These are phyloP conservation scores for Penstemon barbatus DNA, from an alignment of 257 asterid genomes.

Conservation along the genomic window DNA sequence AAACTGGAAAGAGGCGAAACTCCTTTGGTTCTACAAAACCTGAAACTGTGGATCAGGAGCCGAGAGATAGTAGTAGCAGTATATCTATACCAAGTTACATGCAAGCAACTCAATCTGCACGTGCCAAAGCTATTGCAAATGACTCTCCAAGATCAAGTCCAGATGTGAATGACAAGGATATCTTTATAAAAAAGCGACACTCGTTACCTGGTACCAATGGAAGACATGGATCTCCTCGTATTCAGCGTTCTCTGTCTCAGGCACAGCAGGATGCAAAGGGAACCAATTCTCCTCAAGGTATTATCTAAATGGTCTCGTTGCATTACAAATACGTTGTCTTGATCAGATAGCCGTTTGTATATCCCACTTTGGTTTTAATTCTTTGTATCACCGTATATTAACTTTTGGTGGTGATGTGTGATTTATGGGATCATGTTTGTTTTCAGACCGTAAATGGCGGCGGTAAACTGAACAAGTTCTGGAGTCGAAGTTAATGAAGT, in stretches of 20 bases:
- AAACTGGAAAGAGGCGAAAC: slow-evolving; percentile 59
- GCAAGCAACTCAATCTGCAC: slow-evolving; percentile 99
- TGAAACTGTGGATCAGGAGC: slow-evolving; percentile 54
- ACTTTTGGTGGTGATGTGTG: background rate
- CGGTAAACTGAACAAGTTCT: slow-evolving; percentile 33
- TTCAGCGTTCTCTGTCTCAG: slow-evolving; percentile 43
- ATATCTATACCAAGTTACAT: slow-evolving; percentile 85
- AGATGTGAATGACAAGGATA: slow-evolving; percentile 46
- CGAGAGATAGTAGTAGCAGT: slow-evolving; percentile 74
- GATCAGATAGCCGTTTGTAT: too few relatives aligned
- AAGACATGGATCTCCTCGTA: slow-evolving; percentile 49
- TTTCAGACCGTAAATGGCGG: slow-evolving; percentile 66
- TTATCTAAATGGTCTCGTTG: too few relatives aligned
- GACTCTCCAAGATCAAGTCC: slow-evolving; percentile 61
- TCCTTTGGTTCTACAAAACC: slow-evolving; percentile 68
- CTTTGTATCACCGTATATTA: background rate
- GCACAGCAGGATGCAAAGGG: slow-evolving; percentile 43
- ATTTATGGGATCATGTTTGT: slow-evolving; percentile 10
- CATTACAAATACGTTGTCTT: too few relatives aligned
- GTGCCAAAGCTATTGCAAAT: slow-evolving; percentile 68
- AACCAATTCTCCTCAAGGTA: slow-evolving; percentile 28
- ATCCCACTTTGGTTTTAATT: background rate
- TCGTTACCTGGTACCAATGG: slow-evolving; percentile 47
- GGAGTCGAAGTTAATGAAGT: slow-evolving; percentile 16
- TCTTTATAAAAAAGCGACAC: slow-evolving; percentile 43